Evolutionary conservation across 768 basidiomycete genomes (phyloP).

Genomic region (Auricularia sp.): DNA sequence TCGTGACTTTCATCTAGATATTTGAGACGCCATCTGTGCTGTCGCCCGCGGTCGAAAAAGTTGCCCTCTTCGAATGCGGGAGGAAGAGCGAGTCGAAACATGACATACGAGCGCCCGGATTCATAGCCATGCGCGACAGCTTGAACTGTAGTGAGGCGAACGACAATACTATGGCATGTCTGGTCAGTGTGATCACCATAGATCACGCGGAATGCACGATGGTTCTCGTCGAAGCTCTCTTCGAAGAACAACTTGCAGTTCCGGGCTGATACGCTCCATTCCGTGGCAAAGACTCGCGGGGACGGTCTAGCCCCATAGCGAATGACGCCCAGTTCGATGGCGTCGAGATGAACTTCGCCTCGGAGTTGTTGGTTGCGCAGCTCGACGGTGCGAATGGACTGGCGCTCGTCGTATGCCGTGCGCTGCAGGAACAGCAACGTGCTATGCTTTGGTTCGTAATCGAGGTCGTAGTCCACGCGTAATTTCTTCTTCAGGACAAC

Average conservation of each 20-base stretch:
- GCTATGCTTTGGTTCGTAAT: too few species aligned
- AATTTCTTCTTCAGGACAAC: neutral
- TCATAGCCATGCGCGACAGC: slow-evolving; percentile 54
- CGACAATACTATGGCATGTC: slow-evolving; percentile 30
- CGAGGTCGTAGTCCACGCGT: neutral
- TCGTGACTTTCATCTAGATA: slow-evolving; percentile 44
- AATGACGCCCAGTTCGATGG: neutral
- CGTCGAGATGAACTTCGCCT: slow-evolving; percentile 2
- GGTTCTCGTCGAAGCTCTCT: neutral
- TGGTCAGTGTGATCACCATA: neutral
- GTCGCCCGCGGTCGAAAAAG: neutral
- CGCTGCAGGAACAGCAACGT: neutral
- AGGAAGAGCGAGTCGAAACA: slow-evolving; percentile 1
- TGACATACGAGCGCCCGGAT: slow-evolving; percentile 46
- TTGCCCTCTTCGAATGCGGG: neutral
- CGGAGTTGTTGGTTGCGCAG: neutral
- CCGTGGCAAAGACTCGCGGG: neutral
- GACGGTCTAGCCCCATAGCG: neutral
- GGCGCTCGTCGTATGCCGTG: neutral
- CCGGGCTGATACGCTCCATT: neutral
- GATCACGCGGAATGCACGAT: neutral
- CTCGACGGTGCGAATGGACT: neutral
- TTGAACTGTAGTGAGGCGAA: slow-evolving; percentile 48
- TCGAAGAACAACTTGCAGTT: neutral
- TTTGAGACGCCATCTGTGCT: slow-evolving; percentile 36